These are phyloP conservation scores for Microdochium trichocladiopsis DNA, from an alignment of 2,329 filamentous ascomycete species.

Conservation along the genomic window DNA sequence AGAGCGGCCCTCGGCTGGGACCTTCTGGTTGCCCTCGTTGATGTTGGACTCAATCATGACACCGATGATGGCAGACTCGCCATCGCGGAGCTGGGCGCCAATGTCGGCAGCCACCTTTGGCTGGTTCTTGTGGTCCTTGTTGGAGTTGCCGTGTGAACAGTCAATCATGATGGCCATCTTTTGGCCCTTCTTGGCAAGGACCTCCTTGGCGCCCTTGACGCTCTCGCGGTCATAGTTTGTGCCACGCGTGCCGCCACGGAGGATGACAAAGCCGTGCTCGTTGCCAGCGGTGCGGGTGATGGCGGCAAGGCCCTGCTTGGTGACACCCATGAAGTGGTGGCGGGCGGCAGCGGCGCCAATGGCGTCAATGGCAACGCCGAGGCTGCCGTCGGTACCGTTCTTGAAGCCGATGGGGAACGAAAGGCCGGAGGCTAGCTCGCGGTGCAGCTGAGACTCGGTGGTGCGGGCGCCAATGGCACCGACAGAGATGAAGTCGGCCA, in stretches of 20 bases:
- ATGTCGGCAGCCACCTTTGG: slow-evolving; percentile 82
- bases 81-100: slow-evolving; percentile 77
- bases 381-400: slow-evolving; percentile 92
- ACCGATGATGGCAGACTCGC: slow-evolving; percentile 83
- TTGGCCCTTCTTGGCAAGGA: slow-evolving; percentile 73
- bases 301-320: slow-evolving; percentile 91
- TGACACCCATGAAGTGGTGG: slow-evolving; percentile 98
- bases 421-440: slow-evolving; percentile 88
- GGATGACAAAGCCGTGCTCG: slow-evolving; percentile 94
- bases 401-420: slow-evolving; percentile 99
- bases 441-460: slow-evolving; percentile 93
- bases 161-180: slow-evolving; percentile 94
- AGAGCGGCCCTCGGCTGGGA: slow-evolving; percentile 71
- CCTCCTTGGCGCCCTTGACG: slow-evolving; percentile 72
- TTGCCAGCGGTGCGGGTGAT: slow-evolving; percentile 93
- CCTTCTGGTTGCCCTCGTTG: slow-evolving; percentile 84
- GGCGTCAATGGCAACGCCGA: slow-evolving; percentile 89
- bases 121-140: slow-evolving; percentile 96
- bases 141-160: slow-evolving; percentile 97
- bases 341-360: slow-evolving; percentile 79
- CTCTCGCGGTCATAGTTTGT: slow-evolving; percentile 89
- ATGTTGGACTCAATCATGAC: slow-evolving; percentile 99
- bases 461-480: slow-evolving; percentile 94
- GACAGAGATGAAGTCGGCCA: slow-evolving; percentile 90
- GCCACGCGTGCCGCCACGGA: slow-evolving; percentile 84